Percentiles rank a stretch among this genome's conserved stretches.
Conservation (phyloP, 257 asterid genomes). For the Plectranthus barbatus region DNA sequence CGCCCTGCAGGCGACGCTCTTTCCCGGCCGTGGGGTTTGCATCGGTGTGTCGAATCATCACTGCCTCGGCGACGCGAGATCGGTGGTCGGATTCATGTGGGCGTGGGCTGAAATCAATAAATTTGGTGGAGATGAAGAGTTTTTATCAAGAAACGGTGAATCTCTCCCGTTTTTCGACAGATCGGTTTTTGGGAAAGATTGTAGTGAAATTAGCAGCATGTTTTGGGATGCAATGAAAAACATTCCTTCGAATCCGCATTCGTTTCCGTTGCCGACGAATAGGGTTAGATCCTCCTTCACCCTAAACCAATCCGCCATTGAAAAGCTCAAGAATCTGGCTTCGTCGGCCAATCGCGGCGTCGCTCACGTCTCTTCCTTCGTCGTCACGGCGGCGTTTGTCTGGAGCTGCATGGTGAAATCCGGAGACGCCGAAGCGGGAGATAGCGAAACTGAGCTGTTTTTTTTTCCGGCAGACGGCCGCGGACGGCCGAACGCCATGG, state of each 20-base stretch:
- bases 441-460: neutral
- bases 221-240: neutral
- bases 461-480: conserved; percentile 21
- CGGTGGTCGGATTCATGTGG: too few relatives aligned
- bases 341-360: conserved; percentile 28
- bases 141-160: neutral
- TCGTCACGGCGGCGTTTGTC: too few relatives aligned
- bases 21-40: conserved; percentile 32
- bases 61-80: too few relatives aligned
- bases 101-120: too few relatives aligned
- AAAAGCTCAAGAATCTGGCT: too few relatives aligned
- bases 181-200: neutral
- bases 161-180: conserved; percentile 19
- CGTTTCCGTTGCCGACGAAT: neutral
- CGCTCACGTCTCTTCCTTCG: too few relatives aligned
- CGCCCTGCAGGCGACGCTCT: too few relatives aligned
- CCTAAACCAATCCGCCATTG: conserved; percentile 3
- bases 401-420: conserved; percentile 26
- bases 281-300: too few relatives aligned
- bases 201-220: neutral
- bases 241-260: neutral
- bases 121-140: too few relatives aligned
- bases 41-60: neutral
- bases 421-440: neutral
- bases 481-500: conserved; percentile 3